Percentiles rank a stretch among this genome's conserved stretches.
Conservation (phyloP, 192 early-diverging fungal genomes). For the Coemansia sp. region DNA sequence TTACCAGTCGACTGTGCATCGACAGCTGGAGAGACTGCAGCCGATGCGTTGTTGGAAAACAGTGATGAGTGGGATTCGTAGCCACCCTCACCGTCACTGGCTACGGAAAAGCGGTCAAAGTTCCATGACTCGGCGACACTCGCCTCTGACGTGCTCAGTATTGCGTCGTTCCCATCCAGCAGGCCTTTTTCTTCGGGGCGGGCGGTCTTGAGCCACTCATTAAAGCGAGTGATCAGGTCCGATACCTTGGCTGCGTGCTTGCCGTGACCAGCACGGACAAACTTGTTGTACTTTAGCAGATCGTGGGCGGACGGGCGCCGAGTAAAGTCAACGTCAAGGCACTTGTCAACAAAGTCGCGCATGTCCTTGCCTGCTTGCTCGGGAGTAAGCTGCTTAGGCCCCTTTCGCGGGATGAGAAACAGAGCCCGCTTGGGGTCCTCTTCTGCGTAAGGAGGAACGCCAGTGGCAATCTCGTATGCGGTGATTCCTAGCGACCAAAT, state of each 20-base stretch:
- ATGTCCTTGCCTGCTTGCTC: constrained; percentile 69
- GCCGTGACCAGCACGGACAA: constrained; percentile 49
- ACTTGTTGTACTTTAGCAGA: constrained; percentile 64
- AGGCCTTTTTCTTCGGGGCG: constrained; percentile 31
- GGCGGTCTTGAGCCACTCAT: constrained; percentile 36
- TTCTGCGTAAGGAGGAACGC: constrained; percentile 91
- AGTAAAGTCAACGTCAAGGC: constrained; percentile 83
- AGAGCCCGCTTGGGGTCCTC: constrained; percentile 87
- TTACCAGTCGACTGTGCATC: background rate
- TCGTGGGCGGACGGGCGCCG: constrained; percentile 87
- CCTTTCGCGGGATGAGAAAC: constrained; percentile 79
- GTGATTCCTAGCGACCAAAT: constrained; percentile 99
- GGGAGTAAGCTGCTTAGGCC: constrained; percentile 77
- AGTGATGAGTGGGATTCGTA: constrained; percentile 50
- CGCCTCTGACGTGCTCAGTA: constrained; percentile 50
- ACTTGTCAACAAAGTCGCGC: constrained; percentile 85
- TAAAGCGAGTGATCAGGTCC: constrained; percentile 48
- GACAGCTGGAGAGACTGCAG: constrained; percentile 6
- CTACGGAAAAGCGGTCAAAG: constrained; percentile 53
- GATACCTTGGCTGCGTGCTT: constrained; percentile 48
- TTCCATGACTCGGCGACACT: constrained; percentile 53
- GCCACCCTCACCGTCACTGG: constrained; percentile 46
- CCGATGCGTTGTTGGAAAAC: constrained; percentile 31
- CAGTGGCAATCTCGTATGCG: constrained; percentile 93
- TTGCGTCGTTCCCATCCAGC: constrained; percentile 45